phyloP scores from a whole-genome alignment of 441 rosid species.

The Brassica balearica region DNA sequence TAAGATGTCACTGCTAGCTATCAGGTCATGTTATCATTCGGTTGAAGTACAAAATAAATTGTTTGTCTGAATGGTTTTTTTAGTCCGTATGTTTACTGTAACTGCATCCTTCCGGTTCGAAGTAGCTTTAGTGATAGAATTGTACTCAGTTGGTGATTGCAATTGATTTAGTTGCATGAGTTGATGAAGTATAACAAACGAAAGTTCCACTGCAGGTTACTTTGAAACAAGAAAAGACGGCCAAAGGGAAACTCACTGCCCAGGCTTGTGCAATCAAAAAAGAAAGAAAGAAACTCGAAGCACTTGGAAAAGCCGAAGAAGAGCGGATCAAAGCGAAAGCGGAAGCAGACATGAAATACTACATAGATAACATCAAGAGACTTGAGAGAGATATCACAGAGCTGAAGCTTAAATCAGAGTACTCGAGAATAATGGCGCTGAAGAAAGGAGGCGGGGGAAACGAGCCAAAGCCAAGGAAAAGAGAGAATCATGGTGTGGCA shows the following conservation, averaged over 20 bases:
- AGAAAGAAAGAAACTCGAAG: conserved; percentile 69
- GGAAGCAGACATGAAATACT: conserved; percentile 60
- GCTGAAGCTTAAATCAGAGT: conserved; percentile 73
- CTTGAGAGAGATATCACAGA: conserved; percentile 79
- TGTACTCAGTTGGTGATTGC: not conserved
- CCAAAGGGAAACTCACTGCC: conserved; percentile 28
- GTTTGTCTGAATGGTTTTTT: conserved; percentile 2
- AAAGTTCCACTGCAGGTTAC: conserved; percentile 9
- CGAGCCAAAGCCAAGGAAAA: conserved; percentile 55
- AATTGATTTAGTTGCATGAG: not conserved
- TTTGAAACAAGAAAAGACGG: conserved; percentile 27
- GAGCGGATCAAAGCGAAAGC: conserved; percentile 65
- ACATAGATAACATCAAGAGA: conserved; percentile 66
- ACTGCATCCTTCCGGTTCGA: conserved; percentile 7
- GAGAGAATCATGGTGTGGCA: conserved; percentile 38
- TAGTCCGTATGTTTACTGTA: not conserved
- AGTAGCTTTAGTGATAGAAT: conserved; percentile 13
- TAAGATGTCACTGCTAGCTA: conserved; percentile 17
- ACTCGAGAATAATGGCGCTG: conserved; percentile 77
- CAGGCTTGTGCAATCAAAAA: conserved; percentile 58
- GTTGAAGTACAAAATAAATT: not conserved
- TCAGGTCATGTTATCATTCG: not conserved
- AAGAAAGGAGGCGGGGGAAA: conserved; percentile 70
- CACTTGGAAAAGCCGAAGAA: conserved; percentile 64
- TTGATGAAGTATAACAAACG: conserved; percentile 13